phyloP scores from a whole-genome alignment of 1,284 basidiomycete species.

The Cerioporus squamosus region DNA sequence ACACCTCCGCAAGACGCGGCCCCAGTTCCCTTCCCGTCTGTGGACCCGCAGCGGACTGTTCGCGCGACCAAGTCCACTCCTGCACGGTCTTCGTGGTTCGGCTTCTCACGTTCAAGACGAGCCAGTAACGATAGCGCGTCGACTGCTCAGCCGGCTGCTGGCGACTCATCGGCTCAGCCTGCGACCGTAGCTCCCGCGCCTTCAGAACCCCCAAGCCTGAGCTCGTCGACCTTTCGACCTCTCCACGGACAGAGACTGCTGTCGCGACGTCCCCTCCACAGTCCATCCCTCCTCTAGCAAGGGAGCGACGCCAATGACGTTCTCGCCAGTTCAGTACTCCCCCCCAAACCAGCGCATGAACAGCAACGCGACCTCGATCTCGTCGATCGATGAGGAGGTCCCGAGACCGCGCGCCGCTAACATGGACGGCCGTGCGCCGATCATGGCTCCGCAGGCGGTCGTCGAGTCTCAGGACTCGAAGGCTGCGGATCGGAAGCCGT shows the following conservation, averaged over 20 bases:
- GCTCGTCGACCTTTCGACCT: background rate
- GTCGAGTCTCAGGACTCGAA: slow-evolving; percentile 20
- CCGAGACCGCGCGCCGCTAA: slow-evolving; percentile 21
- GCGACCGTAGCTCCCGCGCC: too few species aligned
- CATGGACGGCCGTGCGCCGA: slow-evolving; percentile 8
- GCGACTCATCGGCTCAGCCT: background rate
- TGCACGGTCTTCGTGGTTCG: slow-evolving; percentile 19
- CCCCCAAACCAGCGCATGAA: slow-evolving; percentile 14
- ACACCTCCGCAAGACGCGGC: background rate
- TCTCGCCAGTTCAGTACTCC: slow-evolving; percentile 16
- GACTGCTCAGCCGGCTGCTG: background rate
- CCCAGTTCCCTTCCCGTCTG: slow-evolving; percentile 10
- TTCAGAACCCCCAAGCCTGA: background rate
- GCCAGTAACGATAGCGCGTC: background rate
- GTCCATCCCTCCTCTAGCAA: slow-evolving; percentile 2
- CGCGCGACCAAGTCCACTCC: slow-evolving; percentile 11
- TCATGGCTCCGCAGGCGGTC: slow-evolving; percentile 12
- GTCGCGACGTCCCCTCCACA: slow-evolving; percentile 8
- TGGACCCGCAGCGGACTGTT: slow-evolving; percentile 12
- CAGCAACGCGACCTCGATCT: slow-evolving; percentile 26
- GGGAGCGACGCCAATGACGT: slow-evolving; percentile 7
- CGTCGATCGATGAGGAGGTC: slow-evolving; percentile 39
- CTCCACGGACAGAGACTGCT: too few species aligned
- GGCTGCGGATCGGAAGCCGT: slow-evolving; percentile 26
- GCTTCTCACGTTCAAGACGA: slow-evolving; percentile 14